Conservation (phyloP, 768 basidiomycete genomes). For the Leccinum incarnatum region DNA sequence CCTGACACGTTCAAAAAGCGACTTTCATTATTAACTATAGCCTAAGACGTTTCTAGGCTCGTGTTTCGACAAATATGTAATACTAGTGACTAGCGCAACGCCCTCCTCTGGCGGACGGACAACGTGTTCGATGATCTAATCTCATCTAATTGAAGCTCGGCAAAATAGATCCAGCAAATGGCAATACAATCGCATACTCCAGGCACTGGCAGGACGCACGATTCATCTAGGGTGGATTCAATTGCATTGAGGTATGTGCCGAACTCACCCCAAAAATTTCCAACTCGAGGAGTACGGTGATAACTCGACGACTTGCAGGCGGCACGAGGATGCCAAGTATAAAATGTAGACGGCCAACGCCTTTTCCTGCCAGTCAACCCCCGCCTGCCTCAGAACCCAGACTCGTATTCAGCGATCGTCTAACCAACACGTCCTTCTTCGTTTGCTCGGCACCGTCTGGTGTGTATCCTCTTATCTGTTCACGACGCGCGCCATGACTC, state of each 20-base stretch:
- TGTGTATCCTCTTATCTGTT: slow-evolving; percentile 1
- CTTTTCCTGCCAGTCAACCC: background rate
- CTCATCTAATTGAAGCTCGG: background rate
- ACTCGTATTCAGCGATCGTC: background rate
- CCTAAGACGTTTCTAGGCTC: background rate
- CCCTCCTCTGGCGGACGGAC: slow-evolving; percentile 1
- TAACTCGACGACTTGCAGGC: background rate
- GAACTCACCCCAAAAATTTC: background rate
- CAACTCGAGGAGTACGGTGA: background rate
- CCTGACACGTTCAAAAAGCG: background rate
- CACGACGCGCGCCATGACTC: background rate
- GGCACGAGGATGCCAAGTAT: slow-evolving; percentile 10
- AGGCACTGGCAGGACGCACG: background rate
- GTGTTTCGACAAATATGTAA: slow-evolving; percentile 1
- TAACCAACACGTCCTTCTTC: background rate
- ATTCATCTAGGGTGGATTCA: slow-evolving; percentile 1
- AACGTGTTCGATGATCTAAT: slow-evolving; percentile 9
- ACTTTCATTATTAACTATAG: background rate
- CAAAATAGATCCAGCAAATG: background rate
- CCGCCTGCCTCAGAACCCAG: background rate
- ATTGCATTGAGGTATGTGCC: background rate
- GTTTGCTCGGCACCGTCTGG: background rate
- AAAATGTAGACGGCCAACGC: slow-evolving; percentile 6
- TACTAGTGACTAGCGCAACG: background rate
- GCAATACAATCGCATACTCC: background rate